Evolutionary conservation across 345 rosid genomes (phyloP).

Genomic region (Murraya paniculata): DNA sequence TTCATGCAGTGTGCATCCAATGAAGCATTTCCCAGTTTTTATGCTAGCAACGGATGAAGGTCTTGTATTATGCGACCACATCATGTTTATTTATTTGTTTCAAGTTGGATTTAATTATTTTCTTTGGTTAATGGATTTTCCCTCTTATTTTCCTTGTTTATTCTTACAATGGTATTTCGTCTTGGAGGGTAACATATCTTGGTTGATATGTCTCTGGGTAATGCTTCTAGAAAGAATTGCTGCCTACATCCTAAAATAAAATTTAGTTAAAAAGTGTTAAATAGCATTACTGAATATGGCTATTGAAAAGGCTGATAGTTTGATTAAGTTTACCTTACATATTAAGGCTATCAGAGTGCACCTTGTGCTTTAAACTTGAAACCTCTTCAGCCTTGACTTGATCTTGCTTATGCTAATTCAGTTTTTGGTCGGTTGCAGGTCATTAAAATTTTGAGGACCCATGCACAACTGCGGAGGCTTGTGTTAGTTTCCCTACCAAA

Average conservation of each 20-base stretch:
- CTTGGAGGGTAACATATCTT: not conserved
- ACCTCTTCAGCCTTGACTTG: not conserved
- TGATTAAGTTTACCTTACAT: not conserved
- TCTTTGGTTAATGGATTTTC: not conserved
- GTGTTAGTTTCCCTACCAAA: slow-evolving; percentile 60
- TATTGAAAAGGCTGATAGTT: not conserved
- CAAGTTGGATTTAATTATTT: not conserved
- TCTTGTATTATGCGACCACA: not conserved
- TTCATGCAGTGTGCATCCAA: not conserved
- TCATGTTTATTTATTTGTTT: not conserved
- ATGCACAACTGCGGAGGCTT: slow-evolving; percentile 60
- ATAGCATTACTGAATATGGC: not conserved
- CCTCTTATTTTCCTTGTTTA: not conserved
- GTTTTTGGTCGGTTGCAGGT: slow-evolving; percentile 44
- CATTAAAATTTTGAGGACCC: slow-evolving; percentile 76
- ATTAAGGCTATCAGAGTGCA: not conserved
- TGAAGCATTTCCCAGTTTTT: not conserved
- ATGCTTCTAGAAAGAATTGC: not conserved
- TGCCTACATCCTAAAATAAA: not conserved
- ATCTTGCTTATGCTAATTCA: not conserved
- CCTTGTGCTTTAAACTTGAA: not conserved
- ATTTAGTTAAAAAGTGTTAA: not conserved
- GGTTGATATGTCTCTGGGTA: not conserved
- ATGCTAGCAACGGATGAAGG: not conserved
- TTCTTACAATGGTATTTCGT: not conserved